These are phyloP conservation scores for Bryum argenteum DNA, from an alignment of 225 moss, liverwort and hornwort genomes.

Conservation along the genomic window DNA sequence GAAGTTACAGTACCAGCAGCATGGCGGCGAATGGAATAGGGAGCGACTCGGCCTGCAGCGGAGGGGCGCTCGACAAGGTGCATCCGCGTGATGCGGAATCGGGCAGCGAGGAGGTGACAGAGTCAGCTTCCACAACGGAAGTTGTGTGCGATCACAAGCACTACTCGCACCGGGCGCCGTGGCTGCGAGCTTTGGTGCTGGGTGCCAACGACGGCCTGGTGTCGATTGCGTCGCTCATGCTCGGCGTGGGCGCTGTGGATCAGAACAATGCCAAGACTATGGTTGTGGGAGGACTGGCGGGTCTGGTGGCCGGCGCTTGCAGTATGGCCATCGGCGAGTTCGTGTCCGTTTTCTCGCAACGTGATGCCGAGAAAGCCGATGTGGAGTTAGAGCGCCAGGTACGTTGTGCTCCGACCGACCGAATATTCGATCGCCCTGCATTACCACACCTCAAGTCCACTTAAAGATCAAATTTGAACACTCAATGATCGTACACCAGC, in stretches of 20 bases:
- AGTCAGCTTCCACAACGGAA: background rate
- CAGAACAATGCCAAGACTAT: conserved; percentile 40
- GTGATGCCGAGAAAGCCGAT: conserved; percentile 57
- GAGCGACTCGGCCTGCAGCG: background rate
- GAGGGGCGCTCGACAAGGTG: conserved; percentile 7
- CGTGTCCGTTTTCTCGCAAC: conserved; percentile 28
- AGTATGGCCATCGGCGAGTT: conserved; percentile 71
- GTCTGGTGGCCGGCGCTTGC: conserved; percentile 52
- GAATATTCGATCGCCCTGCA: too few species aligned
- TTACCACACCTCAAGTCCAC: too few species aligned
- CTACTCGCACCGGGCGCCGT: conserved; percentile 65
- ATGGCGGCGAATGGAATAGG: background rate
- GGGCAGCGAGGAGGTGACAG: background rate
- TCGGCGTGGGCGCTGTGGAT: too few species aligned
- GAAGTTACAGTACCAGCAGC: background rate
- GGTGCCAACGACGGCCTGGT: conserved; percentile 54
- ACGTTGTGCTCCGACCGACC: too few species aligned
- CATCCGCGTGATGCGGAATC: conserved; percentile 30
- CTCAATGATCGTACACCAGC: too few species aligned
- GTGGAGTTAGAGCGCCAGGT: conserved; percentile 65
- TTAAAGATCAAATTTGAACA: too few species aligned
- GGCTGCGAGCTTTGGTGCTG: conserved; percentile 60
- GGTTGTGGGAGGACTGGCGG: background rate
- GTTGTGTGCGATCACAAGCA: conserved; percentile 46
- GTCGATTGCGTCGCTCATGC: conserved; percentile 28